phyloP scores from a whole-genome alignment of 106 monocot genomes.

The Posidonia australis region DNA sequence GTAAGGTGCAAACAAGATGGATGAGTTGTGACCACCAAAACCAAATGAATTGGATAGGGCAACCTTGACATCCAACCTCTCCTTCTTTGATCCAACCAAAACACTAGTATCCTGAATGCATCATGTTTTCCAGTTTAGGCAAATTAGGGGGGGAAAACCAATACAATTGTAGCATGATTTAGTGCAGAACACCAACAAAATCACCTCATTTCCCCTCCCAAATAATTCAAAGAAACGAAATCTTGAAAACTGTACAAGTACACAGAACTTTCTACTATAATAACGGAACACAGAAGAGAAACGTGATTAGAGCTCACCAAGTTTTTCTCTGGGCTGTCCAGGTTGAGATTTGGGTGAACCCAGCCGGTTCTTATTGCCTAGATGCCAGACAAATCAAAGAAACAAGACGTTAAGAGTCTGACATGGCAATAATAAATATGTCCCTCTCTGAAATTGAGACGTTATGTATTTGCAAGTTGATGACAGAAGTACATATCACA shows the following conservation, averaged over 20 bases:
- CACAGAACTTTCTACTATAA: too few relatives aligned
- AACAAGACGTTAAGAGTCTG: not conserved
- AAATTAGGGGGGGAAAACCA: too few relatives aligned
- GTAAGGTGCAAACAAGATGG: slow-evolving; percentile 57
- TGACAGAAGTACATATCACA: too few relatives aligned
- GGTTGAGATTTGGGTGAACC: slow-evolving; percentile 93
- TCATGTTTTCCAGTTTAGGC: not conserved
- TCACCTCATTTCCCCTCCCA: too few relatives aligned
- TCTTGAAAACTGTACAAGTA: too few relatives aligned
- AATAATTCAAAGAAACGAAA: too few relatives aligned
- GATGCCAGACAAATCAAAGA: slow-evolving; percentile 8
- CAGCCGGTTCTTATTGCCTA: slow-evolving; percentile 93
- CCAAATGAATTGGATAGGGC: slow-evolving; percentile 78
- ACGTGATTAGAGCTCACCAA: slow-evolving; percentile 39
- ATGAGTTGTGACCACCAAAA: slow-evolving; percentile 84
- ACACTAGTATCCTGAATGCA: slow-evolving; percentile 32
- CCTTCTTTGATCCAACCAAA: slow-evolving; percentile 55
- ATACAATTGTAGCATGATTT: too few relatives aligned
- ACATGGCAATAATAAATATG: not conserved
- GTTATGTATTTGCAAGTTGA: too few relatives aligned
- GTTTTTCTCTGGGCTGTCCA: slow-evolving; percentile 79
- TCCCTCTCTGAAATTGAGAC: too few relatives aligned
- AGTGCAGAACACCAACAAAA: too few relatives aligned
- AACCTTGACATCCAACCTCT: slow-evolving; percentile 56
- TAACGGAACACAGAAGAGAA: not conserved